Conservation (phyloP, 169 alveolate genomes). For the Eimeria tenella region DNA sequence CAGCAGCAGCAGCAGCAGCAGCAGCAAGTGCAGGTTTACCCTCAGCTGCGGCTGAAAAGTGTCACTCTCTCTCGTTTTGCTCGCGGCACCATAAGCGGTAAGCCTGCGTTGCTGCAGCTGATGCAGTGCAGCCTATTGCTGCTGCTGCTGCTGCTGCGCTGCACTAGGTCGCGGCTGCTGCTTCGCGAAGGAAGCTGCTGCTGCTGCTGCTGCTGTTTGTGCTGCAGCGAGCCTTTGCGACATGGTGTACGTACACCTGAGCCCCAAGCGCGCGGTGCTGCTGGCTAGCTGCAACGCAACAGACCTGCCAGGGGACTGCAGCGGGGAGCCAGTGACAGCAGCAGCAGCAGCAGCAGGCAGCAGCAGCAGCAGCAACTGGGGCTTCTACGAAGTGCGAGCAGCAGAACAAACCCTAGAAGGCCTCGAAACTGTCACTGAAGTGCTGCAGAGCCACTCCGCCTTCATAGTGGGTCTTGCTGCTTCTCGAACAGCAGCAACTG, state of each 20-base stretch:
- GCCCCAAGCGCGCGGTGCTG: constrained; percentile 36
- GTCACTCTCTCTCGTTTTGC: constrained; percentile 30
- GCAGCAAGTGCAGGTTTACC: constrained; percentile 5
- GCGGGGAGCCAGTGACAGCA: neutral
- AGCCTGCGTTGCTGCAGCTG: constrained; percentile 8
- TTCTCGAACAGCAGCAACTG: constrained; percentile 36
- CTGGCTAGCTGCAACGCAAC: constrained; percentile 38
- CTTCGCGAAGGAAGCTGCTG: neutral
- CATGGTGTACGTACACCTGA: constrained; percentile 55
- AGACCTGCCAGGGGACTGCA: neutral
- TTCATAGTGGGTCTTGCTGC: constrained; percentile 29
- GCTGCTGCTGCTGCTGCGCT: neutral
- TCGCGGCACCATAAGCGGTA: constrained; percentile 10
- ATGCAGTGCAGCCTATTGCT: neutral
- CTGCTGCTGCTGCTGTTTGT: constrained; percentile 25
- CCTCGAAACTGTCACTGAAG: constrained; percentile 8
- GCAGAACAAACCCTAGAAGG: constrained; percentile 21
- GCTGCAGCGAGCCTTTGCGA: constrained; percentile 49
- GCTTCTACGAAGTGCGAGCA: constrained; percentile 37
- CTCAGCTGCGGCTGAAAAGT: constrained; percentile 50
- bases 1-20: constrained; percentile 40
- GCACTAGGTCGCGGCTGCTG: neutral
- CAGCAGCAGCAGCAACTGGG: constrained; percentile 47
- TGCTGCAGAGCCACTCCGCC: constrained; percentile 50
- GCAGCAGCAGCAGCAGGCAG: neutral